Evolutionary conservation across 2,329 filamentous ascomycete species (phyloP).

Genomic region (Fusarium begoniae): DNA sequence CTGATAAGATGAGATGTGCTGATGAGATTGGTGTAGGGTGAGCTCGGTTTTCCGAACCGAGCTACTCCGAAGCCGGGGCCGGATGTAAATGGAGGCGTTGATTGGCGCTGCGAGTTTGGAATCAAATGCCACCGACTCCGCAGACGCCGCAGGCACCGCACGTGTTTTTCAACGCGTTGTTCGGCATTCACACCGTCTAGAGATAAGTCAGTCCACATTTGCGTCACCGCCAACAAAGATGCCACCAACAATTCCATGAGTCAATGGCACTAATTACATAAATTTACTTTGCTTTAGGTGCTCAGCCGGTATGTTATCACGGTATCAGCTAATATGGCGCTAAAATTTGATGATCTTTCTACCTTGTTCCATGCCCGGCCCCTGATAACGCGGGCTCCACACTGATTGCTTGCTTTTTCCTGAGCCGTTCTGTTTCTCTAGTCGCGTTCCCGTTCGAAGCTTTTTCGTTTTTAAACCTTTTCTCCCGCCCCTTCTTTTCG

Average conservation of each 20-base stretch:
- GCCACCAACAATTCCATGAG: background rate
- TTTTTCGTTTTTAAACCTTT: background rate
- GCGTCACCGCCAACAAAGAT: slow-evolving; percentile 11
- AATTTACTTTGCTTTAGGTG: background rate
- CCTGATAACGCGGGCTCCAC: slow-evolving; percentile 29
- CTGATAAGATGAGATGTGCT: background rate
- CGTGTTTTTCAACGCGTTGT: slow-evolving; percentile 1
- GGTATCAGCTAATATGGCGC: slow-evolving; percentile 28
- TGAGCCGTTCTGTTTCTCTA: background rate
- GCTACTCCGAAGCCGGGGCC: slow-evolving; percentile 2
- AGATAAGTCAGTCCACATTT: slow-evolving; percentile 8
- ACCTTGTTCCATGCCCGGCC: slow-evolving; percentile 27
- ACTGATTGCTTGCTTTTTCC: slow-evolving; percentile 28
- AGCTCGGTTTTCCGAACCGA: slow-evolving; percentile 16
- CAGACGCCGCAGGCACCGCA: background rate
- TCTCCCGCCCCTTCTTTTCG: background rate
- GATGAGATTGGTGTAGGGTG: background rate
- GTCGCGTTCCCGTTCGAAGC: background rate
- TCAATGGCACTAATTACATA: slow-evolving; percentile 7
- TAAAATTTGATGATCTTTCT: slow-evolving; percentile 30
- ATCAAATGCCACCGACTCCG: slow-evolving; percentile 5
- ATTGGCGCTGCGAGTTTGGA: slow-evolving; percentile 9
- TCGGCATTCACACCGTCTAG: background rate
- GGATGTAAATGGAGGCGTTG: background rate
- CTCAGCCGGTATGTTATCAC: background rate